These are phyloP conservation scores for Cordyceps fumosorosea DNA, from an alignment of 2,329 filamentous ascomycete genomes.

Conservation along the genomic window DNA sequence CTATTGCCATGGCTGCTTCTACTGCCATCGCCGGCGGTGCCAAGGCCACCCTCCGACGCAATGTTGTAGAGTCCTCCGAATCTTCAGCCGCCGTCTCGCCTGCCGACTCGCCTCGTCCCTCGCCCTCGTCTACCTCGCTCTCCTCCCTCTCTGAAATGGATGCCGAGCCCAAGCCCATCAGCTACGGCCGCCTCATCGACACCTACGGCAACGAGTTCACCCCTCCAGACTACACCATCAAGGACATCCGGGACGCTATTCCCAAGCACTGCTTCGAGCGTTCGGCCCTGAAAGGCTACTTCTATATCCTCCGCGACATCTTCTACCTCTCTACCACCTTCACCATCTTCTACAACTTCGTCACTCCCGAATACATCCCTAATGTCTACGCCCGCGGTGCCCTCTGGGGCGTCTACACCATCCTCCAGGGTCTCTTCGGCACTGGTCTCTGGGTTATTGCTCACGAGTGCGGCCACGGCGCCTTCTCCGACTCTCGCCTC, in stretches of 20 bases:
- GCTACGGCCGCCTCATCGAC: constrained; percentile 68
- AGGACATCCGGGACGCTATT: constrained; percentile 93
- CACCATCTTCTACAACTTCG: constrained; percentile 80
- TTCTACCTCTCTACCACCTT: constrained; percentile 68
- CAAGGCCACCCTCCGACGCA: constrained; percentile 40
- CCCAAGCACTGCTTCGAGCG: constrained; percentile 96
- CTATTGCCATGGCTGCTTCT: constrained; percentile 39
- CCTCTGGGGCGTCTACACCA: constrained; percentile 60
- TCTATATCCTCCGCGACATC: constrained; percentile 80
- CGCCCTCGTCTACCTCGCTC: constrained; percentile 81
- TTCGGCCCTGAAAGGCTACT: constrained; percentile 66
- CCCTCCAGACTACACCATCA: constrained; percentile 93
- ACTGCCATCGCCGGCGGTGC: constrained; percentile 36
- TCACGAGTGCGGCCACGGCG: constrained; percentile 95
- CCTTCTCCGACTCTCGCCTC: constrained; percentile 87
- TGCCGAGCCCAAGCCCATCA: constrained; percentile 32
- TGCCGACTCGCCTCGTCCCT: constrained; percentile 51
- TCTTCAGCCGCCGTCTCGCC: constrained; percentile 53
- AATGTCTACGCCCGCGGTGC: constrained; percentile 58
- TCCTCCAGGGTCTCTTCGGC: constrained; percentile 85
- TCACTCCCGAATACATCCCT: constrained; percentile 78
- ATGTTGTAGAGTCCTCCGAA: constrained; percentile 42
- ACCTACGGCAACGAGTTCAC: constrained; percentile 93
- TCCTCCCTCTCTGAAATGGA: constrained; percentile 75
- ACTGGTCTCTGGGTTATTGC: constrained; percentile 95